Percentiles rank a stretch among this genome's conserved stretches.
Evolutionary conservation across 169 alveolate species (phyloP).

Genomic region (Nephromyces sp.): DNA sequence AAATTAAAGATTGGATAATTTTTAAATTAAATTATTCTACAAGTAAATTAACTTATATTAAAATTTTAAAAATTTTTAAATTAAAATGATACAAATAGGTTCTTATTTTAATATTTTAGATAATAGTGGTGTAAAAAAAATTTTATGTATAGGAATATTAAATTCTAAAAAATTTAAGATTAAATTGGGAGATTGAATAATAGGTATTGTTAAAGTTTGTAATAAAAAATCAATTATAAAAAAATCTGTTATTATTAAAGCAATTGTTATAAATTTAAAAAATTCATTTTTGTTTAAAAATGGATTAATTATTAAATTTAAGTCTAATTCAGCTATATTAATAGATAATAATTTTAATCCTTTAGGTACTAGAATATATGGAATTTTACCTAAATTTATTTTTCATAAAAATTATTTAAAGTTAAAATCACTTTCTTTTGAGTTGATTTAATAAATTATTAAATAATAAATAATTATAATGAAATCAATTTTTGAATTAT

Average conservation of each 20-base stretch:
- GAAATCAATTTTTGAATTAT: not conserved
- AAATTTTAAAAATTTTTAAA: not conserved
- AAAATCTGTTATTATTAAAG: not conserved
- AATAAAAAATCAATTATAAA: not conserved
- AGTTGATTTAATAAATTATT: not conserved
- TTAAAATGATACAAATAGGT: not conserved
- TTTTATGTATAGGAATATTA: not conserved
- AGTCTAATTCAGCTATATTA: not conserved
- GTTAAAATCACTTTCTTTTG: not conserved
- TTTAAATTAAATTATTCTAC: not conserved
- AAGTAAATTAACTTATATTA: not conserved
- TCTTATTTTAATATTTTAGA: not conserved
- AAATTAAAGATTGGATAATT: not conserved
- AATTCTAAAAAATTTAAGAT: not conserved
- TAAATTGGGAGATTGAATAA: not conserved
- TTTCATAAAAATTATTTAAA: not conserved
- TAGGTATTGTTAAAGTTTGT: not conserved
- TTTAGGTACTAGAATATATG: not conserved
- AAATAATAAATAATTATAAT: not conserved
- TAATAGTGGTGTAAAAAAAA: not conserved
- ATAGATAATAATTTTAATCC: not conserved
- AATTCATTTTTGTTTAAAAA: not conserved
- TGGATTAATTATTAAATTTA: not conserved
- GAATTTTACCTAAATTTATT: not conserved
- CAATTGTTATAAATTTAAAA: not conserved